Conservation (phyloP, 768 basidiomycete genomes). For the Sarcodon sp. region DNA sequence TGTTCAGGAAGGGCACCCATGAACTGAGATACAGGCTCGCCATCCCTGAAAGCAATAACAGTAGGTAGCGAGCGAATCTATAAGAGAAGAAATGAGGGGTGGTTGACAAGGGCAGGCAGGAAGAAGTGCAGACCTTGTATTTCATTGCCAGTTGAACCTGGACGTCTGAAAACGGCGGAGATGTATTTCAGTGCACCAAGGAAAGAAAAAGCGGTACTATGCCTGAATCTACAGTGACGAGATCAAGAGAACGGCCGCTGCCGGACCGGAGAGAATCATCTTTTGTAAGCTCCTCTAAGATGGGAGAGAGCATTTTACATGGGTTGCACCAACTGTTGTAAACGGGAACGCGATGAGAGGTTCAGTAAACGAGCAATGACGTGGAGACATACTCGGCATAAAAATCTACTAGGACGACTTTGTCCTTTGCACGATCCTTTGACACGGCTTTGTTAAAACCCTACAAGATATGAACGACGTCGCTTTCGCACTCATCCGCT, state of each 20-base stretch:
- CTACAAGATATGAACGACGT: constrained; percentile 10
- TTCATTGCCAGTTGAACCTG: constrained; percentile 36
- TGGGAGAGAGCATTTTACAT: constrained; percentile 60
- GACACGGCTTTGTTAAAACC: constrained; percentile 18
- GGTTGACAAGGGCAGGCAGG: neutral
- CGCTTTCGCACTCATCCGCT: neutral
- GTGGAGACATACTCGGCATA: constrained; percentile 57
- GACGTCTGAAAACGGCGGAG: constrained; percentile 19
- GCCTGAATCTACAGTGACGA: constrained; percentile 53
- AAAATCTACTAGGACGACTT: constrained; percentile 63
- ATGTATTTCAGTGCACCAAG: neutral
- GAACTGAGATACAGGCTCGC: constrained; percentile 45
- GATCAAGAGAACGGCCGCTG: constrained; percentile 46
- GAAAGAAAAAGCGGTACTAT: neutral
- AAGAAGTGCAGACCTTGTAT: constrained; percentile 28
- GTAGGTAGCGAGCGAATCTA: constrained; percentile 73
- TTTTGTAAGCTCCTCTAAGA: constrained; percentile 45
- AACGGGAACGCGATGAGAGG: constrained; percentile 1
- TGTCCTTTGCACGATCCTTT: constrained; percentile 21
- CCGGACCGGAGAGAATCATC: constrained; percentile 31
- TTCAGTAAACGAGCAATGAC: neutral
- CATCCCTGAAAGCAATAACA: constrained; percentile 64
- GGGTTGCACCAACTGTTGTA: constrained; percentile 62
- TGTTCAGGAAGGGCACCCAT: constrained; percentile 25
- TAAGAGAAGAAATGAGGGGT: neutral